Base-by-base conservation (phyloP, 495 filamentous ascomycete genomes). In the Articulospora tetracladia region DNA sequence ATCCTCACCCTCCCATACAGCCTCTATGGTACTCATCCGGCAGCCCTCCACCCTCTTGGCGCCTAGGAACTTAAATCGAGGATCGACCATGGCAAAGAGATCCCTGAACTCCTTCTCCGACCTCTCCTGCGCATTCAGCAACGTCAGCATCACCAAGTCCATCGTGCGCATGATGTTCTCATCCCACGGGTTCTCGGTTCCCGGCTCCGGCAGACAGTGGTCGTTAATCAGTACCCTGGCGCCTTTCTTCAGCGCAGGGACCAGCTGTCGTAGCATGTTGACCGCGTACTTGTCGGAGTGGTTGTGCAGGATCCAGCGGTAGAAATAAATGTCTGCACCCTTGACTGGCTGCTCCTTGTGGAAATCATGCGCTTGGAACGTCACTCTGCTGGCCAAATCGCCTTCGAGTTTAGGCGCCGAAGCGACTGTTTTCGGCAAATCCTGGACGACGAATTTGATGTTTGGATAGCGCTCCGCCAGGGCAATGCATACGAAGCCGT, bases 271-370 rank as follows among this genome's bases (percentile, higher is more conserved):
- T 23, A 87, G 72, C 50, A 86, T 77, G 55, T 77, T 72, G n/a
- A 81, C 59, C 1, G 78, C 77, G 62, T 83, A 84, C 30, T 79
- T 80, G 24, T 82, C 80, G 24, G 79, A 77, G 71, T 84, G 78
- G 68, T 85, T 81, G 67, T 85, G 83, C 53, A 86, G 63, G 56
- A 82, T 80, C 76, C 77, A 83, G 24, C 83, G 79, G 62, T 81
- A 78, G 67, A 79, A 76, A 66, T 84, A 85, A 0, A 83, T 70
- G 57, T 83, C 79, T 19, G 83, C 83, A 11, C 69, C 79, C 49
- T 72, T 74, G 32, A 78, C 73, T 0, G 74, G 73, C 73, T 86
- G 83, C 68, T 74, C 73, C 6, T 68, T 68, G 67, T 82, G 82
- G 66, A 85, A 83, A 66, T 86, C 79, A 54, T 86, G 80, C 11